These are phyloP conservation scores for Aspergillus mulundensis DNA, from an alignment of 495 filamentous ascomycete genomes.

Conservation along the genomic window DNA sequence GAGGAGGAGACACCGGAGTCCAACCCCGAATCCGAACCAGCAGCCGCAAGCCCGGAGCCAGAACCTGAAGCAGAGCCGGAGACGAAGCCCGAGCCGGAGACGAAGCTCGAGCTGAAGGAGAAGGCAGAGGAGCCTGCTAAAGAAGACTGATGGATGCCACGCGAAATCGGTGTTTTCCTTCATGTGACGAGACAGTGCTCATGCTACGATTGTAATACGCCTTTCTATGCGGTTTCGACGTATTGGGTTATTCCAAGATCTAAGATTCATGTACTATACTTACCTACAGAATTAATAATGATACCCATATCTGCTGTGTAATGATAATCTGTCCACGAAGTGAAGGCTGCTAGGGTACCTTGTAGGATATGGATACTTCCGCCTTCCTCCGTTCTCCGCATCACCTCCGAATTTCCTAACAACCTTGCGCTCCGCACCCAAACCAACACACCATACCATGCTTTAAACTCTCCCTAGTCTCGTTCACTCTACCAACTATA, in stretches of 20 bases:
- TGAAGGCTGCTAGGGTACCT: not conserved
- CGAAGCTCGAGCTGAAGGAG: constrained; percentile 6
- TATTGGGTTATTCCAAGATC: not conserved
- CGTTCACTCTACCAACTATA: not conserved
- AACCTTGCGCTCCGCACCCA: not conserved
- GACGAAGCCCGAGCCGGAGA: constrained; percentile 12
- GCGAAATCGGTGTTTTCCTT: not conserved
- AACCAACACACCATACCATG: not conserved
- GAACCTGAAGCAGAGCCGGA: constrained; percentile 13
- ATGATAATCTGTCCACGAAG: not conserved
- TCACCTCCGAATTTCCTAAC: not conserved
- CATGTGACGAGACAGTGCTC: constrained; percentile 5
- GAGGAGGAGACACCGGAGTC: constrained; percentile 2
- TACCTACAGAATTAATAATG: constrained; percentile 38
- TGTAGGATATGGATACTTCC: not conserved
- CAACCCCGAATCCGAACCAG: constrained; percentile 3
- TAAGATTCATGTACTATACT: constrained; percentile 23
- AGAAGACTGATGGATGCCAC: constrained; percentile 8
- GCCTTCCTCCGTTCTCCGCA: not conserved
- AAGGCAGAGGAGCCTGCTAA: constrained; percentile 10
- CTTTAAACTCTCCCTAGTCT: not conserved
- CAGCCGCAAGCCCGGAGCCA: constrained; percentile 11
- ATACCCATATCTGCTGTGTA: constrained; percentile 29
- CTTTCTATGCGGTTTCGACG: constrained; percentile 16
- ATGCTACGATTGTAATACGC: constrained; percentile 23